These are phyloP conservation scores for Arthrobotrys sinensis DNA, from an alignment of 2,329 filamentous ascomycete genomes.

Conservation along the genomic window DNA sequence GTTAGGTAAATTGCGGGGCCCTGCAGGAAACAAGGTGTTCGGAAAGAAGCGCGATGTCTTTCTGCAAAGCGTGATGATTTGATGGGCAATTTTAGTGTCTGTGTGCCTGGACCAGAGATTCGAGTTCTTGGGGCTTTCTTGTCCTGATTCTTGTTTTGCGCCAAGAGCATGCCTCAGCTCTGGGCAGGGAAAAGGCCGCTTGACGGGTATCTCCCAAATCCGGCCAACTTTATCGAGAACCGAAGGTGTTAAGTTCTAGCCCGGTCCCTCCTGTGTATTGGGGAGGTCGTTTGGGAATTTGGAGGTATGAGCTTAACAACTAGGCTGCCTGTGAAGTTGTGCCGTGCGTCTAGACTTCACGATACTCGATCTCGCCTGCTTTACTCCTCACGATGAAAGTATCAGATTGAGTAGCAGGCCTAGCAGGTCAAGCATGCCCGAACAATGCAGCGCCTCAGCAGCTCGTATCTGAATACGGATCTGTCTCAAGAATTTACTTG, in stretches of 20 bases:
- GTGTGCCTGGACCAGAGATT: slow-evolving; percentile 42
- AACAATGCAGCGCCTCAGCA: background rate
- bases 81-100: slow-evolving; percentile 20
- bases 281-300: slow-evolving; percentile 27
- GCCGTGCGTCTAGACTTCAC: slow-evolving; percentile 22
- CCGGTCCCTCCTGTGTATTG: slow-evolving; percentile 18
- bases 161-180: slow-evolving; percentile 46
- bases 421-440: slow-evolving; percentile 3
- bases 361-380: slow-evolving; percentile 14
- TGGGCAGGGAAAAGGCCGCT: slow-evolving; percentile 24
- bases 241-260: slow-evolving; percentile 43
- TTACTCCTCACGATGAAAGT: slow-evolving; percentile 2
- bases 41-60: slow-evolving; percentile 34
- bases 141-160: slow-evolving; percentile 61
- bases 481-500: slow-evolving; percentile 6
- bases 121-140: slow-evolving; percentile 58
- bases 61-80: slow-evolving; percentile 30
- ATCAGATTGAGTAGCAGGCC: slow-evolving; percentile 10
- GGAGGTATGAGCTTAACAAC: slow-evolving; percentile 3
- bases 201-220: slow-evolving; percentile 30
- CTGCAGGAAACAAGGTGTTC: slow-evolving; percentile 19
- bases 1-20: slow-evolving; percentile 15
- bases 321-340: slow-evolving; percentile 4
- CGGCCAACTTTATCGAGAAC: slow-evolving; percentile 43
- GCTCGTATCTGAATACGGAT: slow-evolving; percentile 9